A percentile compares a stretch with the other conserved stretches of the same genome.
These are phyloP conservation scores for Pythium dissimile DNA, from an alignment of 352 stramenopile genomes.

Conservation along the genomic window DNA sequence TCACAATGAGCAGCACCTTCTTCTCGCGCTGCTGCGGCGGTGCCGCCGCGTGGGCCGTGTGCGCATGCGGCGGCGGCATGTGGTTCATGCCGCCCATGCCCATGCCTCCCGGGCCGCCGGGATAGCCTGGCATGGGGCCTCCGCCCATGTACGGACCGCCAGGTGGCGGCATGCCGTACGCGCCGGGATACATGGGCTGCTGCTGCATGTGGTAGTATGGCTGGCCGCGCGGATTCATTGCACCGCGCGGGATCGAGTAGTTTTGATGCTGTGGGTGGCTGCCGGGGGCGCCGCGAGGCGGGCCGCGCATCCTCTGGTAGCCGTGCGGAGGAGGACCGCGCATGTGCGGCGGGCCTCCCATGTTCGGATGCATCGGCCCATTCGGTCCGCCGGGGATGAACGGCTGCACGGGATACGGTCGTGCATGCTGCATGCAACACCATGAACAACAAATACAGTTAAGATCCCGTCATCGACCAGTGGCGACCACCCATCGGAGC, in stretches of 20 bases:
- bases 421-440: constrained; percentile 16
- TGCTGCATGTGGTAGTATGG: constrained; percentile 21
- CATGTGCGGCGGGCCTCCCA: constrained; percentile 16
- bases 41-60: constrained; percentile 12
- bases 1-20: constrained; percentile 30
- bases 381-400: constrained; percentile 19
- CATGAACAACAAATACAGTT: not conserved
- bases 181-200: constrained; percentile 19
- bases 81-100: constrained; percentile 23
- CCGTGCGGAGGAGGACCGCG: constrained; percentile 16
- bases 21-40: constrained; percentile 29
- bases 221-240: constrained; percentile 22
- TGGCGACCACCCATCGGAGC: not conserved
- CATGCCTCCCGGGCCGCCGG: constrained; percentile 16
- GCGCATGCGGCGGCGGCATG: constrained; percentile 15
- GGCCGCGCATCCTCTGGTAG: constrained; percentile 20
- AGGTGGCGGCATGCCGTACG: constrained; percentile 16
- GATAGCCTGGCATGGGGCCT: constrained; percentile 11
- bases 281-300: constrained; percentile 7
- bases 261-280: constrained; percentile 13
- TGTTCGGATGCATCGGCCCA: constrained; percentile 19
- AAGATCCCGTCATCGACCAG: not conserved
- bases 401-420: constrained; percentile 20
- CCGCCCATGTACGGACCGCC: constrained; percentile 22
- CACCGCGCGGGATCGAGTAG: constrained; percentile 15